A percentile compares a stretch with the other conserved stretches of the same genome.
Conservation (phyloP, 345 rosid genomes). For the Draba incana region DNA sequence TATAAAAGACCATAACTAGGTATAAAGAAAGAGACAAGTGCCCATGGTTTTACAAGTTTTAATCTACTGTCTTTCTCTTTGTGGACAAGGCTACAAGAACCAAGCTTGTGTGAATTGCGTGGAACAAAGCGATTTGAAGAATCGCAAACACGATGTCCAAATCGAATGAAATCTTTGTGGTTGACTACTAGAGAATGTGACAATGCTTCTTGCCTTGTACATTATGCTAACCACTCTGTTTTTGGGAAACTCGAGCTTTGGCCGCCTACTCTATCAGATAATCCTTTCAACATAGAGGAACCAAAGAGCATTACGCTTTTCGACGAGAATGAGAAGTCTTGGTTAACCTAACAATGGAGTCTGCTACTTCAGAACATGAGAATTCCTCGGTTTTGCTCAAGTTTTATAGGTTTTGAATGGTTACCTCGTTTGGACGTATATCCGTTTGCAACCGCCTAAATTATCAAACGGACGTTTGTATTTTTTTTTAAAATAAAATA, state of each 20-base stretch:
- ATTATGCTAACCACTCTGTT: slow-evolving; percentile 15
- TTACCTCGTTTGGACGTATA: too few relatives aligned
- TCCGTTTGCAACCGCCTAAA: too few relatives aligned
- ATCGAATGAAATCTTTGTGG: slow-evolving; percentile 11
- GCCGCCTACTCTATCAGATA: slow-evolving; percentile 4
- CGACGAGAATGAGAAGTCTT: slow-evolving; percentile 16
- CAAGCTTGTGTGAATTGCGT: slow-evolving; percentile 31
- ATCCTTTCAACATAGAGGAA: not conserved
- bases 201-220: slow-evolving; percentile 31
- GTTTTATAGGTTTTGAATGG: too few relatives aligned
- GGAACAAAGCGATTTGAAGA: slow-evolving; percentile 24
- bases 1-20: too few relatives aligned
- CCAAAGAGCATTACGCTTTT: slow-evolving; percentile 2
- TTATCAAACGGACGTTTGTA: too few relatives aligned
- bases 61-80: slow-evolving; percentile 31
- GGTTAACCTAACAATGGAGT: slow-evolving; percentile 8
- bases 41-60: slow-evolving; percentile 12
- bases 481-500: too few relatives aligned
- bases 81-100: slow-evolving; percentile 29
- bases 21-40: not conserved
- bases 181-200: slow-evolving; percentile 26
- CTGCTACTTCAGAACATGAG: slow-evolving; percentile 3
- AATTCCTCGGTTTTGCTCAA: slow-evolving; percentile 40
- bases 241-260: slow-evolving; percentile 11
- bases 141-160: slow-evolving; percentile 7